Conservation (phyloP, 495 filamentous ascomycete genomes). For the Apodospora peruviana region DNA sequence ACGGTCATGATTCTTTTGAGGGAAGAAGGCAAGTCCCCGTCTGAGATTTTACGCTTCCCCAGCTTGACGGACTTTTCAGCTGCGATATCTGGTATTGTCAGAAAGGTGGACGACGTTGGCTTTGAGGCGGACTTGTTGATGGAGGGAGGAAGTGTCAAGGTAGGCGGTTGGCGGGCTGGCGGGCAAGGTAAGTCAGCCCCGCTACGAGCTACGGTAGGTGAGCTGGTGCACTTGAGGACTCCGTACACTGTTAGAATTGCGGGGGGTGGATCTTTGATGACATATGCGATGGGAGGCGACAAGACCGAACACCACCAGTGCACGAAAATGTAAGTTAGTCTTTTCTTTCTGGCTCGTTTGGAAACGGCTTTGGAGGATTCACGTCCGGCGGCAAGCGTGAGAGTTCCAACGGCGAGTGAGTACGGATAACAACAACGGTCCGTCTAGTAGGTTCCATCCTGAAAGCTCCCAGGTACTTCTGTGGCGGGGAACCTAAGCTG, state of each 20-base stretch:
- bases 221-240: neutral
- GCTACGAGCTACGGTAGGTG: neutral
- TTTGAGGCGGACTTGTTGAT: neutral
- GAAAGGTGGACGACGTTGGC: neutral
- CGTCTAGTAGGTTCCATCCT: too few relatives aligned
- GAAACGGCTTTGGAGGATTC: too few relatives aligned
- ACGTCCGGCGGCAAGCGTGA: too few relatives aligned
- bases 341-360: too few relatives aligned
- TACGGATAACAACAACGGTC: too few relatives aligned
- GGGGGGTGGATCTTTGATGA: conserved; percentile 2
- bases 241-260: neutral
- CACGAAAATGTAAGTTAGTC: too few relatives aligned
- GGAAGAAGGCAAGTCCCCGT: conserved; percentile 65
- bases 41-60: conserved; percentile 83
- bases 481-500: too few relatives aligned
- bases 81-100: conserved; percentile 2
- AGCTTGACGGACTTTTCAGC: conserved; percentile 34
- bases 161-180: conserved; percentile 1
- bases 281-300: too few relatives aligned
- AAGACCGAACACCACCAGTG: too few relatives aligned
- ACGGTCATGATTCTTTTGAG: conserved; percentile 82
- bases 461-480: too few relatives aligned
- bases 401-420: too few relatives aligned
- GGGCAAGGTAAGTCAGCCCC: too few relatives aligned
- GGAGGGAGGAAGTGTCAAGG: neutral